phyloP scores from a whole-genome alignment of 2,329 filamentous ascomycete genomes.

The Fusarium paranaense region DNA sequence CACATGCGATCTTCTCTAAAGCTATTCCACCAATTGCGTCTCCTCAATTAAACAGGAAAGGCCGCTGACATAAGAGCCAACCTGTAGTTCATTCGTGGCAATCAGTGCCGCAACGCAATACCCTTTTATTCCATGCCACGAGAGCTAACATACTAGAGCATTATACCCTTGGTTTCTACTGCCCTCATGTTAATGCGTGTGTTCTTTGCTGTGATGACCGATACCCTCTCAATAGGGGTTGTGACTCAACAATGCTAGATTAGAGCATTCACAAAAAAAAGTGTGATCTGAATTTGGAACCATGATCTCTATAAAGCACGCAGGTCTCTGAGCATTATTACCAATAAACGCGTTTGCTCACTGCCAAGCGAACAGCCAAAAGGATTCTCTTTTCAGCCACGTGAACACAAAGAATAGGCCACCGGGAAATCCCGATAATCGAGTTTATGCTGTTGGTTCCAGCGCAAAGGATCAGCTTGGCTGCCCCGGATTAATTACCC shows the following conservation, averaged over 20 bases:
- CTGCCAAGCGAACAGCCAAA: not conserved
- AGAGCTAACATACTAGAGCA: not conserved
- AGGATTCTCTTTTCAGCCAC: not conserved
- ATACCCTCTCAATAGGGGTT: not conserved
- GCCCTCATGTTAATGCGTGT: not conserved
- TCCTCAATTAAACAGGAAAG: not conserved
- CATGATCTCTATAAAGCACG: not conserved
- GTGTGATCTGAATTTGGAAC: not conserved
- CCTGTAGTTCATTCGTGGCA: not conserved
- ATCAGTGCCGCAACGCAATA: not conserved
- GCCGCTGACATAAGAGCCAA: not conserved
- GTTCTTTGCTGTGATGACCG: not conserved
- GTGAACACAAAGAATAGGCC: not conserved
- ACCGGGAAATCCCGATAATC: not conserved
- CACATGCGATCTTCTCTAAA: not conserved
- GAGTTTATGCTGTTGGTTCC: not conserved
- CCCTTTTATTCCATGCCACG: not conserved
- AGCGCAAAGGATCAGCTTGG: not conserved
- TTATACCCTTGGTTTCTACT: rapidly evolving
- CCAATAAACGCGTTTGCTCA: not conserved
- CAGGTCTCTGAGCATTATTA: not conserved
- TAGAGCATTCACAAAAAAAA: not conserved
- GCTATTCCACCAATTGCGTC: not conserved
- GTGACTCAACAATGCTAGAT: not conserved
- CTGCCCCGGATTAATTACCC: not conserved